Conservation (phyloP, 176 grass and related monocot genomes). For the Carex parvula region DNA sequence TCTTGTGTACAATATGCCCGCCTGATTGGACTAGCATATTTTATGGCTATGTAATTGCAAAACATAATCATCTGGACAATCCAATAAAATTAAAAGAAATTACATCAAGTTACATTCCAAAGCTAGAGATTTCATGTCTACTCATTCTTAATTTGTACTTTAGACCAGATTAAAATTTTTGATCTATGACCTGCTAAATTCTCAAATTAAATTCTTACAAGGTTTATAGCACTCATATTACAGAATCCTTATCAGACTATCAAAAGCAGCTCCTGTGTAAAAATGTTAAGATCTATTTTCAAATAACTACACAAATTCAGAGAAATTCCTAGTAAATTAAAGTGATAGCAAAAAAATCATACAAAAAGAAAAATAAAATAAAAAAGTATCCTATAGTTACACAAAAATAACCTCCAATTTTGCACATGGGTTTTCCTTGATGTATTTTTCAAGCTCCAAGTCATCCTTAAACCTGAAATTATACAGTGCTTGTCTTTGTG, state of each 20-base stretch:
- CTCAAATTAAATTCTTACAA: background rate
- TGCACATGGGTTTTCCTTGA: slow-evolving; percentile 73
- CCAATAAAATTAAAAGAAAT: background rate
- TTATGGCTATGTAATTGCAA: too few species aligned
- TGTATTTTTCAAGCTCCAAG: slow-evolving; percentile 53
- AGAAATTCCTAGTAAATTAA: background rate
- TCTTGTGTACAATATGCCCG: too few species aligned
- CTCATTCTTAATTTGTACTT: background rate
- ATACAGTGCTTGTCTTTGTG: slow-evolving; percentile 60
- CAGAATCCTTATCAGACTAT: background rate
- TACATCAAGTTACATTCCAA: background rate
- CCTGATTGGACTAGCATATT: too few species aligned
- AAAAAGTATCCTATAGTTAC: slow-evolving; percentile 25
- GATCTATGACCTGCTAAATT: background rate
- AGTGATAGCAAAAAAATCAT: background rate
- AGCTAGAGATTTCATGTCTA: background rate
- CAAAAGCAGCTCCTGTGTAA: background rate
- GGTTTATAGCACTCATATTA: background rate
- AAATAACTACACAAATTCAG: slow-evolving; percentile 14
- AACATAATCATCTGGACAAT: too few species aligned
- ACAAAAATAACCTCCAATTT: slow-evolving; percentile 97
- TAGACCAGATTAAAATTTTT: background rate
- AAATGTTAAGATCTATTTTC: background rate
- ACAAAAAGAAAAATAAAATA: background rate
- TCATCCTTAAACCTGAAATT: slow-evolving; percentile 67